These are phyloP conservation scores for Physcomitrellopsis africana DNA, from an alignment of 225 moss, liverwort and hornwort species.

Conservation along the genomic window DNA sequence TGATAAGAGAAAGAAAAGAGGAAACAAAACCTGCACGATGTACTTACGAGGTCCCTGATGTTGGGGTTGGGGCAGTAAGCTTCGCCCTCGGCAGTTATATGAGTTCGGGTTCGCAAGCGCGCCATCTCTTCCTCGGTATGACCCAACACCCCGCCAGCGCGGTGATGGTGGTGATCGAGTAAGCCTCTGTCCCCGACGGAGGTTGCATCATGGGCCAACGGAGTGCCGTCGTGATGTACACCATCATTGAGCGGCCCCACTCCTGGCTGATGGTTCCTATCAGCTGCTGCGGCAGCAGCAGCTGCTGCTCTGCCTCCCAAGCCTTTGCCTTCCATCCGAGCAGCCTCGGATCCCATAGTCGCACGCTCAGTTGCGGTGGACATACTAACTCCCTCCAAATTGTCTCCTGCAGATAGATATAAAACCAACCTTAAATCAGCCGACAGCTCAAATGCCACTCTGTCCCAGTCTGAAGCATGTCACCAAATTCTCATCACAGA, in stretches of 20 bases:
- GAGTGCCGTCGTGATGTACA: background rate
- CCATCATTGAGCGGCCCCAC: conserved; percentile 1
- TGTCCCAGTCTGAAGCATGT: too few species aligned
- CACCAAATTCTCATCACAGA: too few species aligned
- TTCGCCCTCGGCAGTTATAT: conserved; percentile 47
- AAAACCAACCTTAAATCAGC: too few species aligned
- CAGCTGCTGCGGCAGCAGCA: conserved; percentile 37
- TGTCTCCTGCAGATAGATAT: too few species aligned
- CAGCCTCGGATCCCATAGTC: conserved; percentile 40
- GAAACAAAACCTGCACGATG: background rate
- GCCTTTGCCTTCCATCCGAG: conserved; percentile 45
- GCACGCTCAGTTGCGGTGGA: conserved; percentile 50
- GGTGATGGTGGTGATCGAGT: conserved; percentile 26
- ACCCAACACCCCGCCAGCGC: conserved; percentile 19
- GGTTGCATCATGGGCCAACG: background rate
- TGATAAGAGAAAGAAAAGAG: background rate
- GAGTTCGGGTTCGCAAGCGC: conserved; percentile 37
- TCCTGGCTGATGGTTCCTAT: conserved; percentile 20
- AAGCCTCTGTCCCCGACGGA: conserved; percentile 22
- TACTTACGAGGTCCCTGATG: conserved; percentile 43
- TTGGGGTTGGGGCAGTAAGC: conserved; percentile 56
- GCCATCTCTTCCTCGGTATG: conserved; percentile 52
- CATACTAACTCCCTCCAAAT: background rate
- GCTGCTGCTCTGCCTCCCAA: conserved; percentile 29
- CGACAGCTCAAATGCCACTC: too few species aligned